Evolutionary conservation across 2,329 filamentous ascomycete genomes (phyloP).

Genomic region (Phaeomoniella chlamydospora): DNA sequence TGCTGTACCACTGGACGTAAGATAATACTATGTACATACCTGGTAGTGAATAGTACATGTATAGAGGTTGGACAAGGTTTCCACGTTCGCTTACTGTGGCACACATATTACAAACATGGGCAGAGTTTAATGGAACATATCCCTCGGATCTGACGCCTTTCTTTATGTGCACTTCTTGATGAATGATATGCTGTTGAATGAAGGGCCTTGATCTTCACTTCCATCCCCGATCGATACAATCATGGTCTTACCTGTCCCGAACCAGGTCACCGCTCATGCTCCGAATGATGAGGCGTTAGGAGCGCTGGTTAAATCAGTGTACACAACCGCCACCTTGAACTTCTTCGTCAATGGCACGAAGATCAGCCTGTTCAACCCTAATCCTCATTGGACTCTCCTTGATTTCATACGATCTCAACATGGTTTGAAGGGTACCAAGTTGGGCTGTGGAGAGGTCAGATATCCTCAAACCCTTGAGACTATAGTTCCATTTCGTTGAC

Average conservation of each 20-base stretch:
- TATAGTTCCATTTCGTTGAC: not conserved
- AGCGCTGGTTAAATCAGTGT: conserved; percentile 6
- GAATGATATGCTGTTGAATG: no score
- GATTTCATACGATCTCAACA: conserved; percentile 70
- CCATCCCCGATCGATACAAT: no score
- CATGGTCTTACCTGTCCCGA: conserved; percentile 5
- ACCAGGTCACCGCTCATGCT: not conserved
- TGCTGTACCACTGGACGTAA: no score
- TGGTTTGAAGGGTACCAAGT: conserved; percentile 75
- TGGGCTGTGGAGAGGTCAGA: conserved; percentile 63
- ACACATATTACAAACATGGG: no score
- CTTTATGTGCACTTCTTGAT: no score
- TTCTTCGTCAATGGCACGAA: conserved; percentile 83
- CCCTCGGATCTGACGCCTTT: no score
- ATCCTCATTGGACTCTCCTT: conserved; percentile 72
- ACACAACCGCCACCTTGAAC: conserved; percentile 38
- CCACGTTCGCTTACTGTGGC: no score
- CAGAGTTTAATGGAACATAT: no score
- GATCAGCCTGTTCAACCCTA: conserved; percentile 61
- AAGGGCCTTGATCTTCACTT: no score
- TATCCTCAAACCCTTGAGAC: not conserved
- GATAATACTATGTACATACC: no score
- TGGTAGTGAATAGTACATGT: no score
- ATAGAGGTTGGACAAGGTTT: no score
- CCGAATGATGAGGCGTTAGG: conserved; percentile 4